Percentiles rank a stretch among this genome's conserved stretches.
Evolutionary conservation across 2,329 filamentous ascomycete genomes (phyloP).

Genomic region (Zymoseptoria ardabiliae): DNA sequence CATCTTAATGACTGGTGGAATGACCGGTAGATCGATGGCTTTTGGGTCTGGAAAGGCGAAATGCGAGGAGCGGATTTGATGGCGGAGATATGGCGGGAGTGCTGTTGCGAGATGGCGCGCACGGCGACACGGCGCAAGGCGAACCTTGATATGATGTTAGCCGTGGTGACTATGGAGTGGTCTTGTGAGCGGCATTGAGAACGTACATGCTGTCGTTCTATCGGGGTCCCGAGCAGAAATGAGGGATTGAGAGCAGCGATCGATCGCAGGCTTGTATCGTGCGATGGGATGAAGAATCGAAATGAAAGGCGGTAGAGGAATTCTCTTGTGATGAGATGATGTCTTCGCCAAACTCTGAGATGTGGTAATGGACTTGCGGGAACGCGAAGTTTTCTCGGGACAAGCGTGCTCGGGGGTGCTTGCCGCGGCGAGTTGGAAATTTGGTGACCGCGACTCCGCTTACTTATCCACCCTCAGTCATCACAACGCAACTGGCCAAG

Average conservation of each 20-base stretch:
- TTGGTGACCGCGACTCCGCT: background rate
- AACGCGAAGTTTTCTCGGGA: background rate
- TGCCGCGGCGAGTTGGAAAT: background rate
- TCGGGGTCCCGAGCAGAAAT: background rate
- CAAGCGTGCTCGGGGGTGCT: background rate
- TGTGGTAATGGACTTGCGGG: background rate
- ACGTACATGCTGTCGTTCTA: background rate
- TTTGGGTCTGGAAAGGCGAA: conserved; percentile 32
- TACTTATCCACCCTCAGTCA: background rate
- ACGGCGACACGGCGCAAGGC: conserved; percentile 51
- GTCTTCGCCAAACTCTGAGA: background rate
- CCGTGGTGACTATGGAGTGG: background rate
- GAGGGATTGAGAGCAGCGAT: background rate
- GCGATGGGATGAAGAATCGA: background rate
- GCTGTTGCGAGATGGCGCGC: conserved; percentile 45
- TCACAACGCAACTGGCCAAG: background rate
- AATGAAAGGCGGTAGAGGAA: background rate
- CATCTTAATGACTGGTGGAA: conserved; percentile 34
- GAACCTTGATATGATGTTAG: conserved; percentile 39
- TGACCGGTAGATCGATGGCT: conserved; percentile 31
- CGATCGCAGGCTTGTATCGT: background rate
- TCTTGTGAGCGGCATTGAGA: background rate
- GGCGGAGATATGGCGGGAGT: conserved; percentile 35
- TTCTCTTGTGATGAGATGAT: background rate
- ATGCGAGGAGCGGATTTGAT: conserved; percentile 11